phyloP scores from a whole-genome alignment of 352 stramenopile species.

The Pythium dissimile region DNA sequence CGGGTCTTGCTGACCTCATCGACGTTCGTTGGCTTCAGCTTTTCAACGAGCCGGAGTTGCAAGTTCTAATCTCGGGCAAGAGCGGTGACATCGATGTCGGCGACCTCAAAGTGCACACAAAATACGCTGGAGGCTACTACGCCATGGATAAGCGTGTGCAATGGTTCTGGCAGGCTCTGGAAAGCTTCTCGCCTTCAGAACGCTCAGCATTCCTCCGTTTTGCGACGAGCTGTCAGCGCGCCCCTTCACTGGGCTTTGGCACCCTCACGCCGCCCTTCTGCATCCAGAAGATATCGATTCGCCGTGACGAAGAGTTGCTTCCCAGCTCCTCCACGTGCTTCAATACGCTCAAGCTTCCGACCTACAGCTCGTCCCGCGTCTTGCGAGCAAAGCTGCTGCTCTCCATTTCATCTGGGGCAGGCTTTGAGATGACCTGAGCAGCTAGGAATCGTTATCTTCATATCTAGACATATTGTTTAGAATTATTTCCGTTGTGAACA shows the following conservation, averaged over 20 bases:
- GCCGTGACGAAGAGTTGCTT: constrained; percentile 81
- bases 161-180: constrained; percentile 71
- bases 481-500: not conserved
- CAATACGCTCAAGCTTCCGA: constrained; percentile 97
- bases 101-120: constrained; percentile 88
- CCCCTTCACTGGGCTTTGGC: constrained; percentile 93
- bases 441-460: too few relatives aligned
- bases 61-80: constrained; percentile 92
- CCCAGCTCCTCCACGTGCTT: constrained; percentile 96
- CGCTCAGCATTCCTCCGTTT: constrained; percentile 92
- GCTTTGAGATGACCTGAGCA: constrained; percentile 95
- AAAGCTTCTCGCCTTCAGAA: constrained; percentile 79
- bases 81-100: constrained; percentile 50
- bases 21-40: constrained; percentile 89
- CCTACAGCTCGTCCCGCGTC: constrained; percentile 93
- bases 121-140: constrained; percentile 94
- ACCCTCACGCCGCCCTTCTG: constrained; percentile 94
- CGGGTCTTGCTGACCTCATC: constrained; percentile 92
- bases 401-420: constrained; percentile 91
- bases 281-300: constrained; percentile 75
- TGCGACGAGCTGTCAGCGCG: constrained; percentile 93
- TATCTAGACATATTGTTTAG: not conserved
- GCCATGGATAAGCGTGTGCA: constrained; percentile 65
- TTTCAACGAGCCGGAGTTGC: constrained; percentile 96
- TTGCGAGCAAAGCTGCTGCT: constrained; percentile 92